Base-by-base conservation (phyloP, 2,329 filamentous ascomycete genomes). In the Clarireedia monteithiana region DNA sequence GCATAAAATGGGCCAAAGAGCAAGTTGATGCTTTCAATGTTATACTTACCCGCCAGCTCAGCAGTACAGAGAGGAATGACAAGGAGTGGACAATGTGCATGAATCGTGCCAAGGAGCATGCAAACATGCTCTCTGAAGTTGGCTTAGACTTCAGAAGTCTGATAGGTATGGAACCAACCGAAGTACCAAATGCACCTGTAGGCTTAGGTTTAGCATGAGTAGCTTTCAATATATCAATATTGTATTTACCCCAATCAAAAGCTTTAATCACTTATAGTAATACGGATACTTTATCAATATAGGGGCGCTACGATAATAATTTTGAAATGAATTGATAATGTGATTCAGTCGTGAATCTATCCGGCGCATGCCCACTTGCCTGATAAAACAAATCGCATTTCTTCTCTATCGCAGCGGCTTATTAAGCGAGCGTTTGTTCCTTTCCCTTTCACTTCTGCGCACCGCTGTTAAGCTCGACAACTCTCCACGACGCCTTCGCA, bases 1-100 rank as follows among this genome's bases (percentile, higher is more conserved):
- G 91, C 65, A 92, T 99, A 65, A 95, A 92, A 68, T 99, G 94
- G 94, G 91, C 91, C n/a, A 97, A 96, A 72, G 87, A 94, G 64
- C 85, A 95, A 68, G 84, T 97, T 1, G 91, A 96, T 64, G 84
- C 84, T 2, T 97, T 97, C 76, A 97, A 96, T 66, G 79, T 78
- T 47, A 84, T 94, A 50, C 76, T 99, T 39, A 83, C 80, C 38
- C 79, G 92, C 58, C 94, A 97, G 72, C 75, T 99, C 59, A 95
- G 90, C 72, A 91, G 88, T 68, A 88, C 94, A 2, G 86, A 95
- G 59, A 80, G 77, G 50, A 84, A 81, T n/a, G 86, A 86, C 14
- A 78, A 83, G 46, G 80, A 89, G 1, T 96, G 90, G 89, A 81
- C 80, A 53, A 81, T 88, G 66, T 97, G 94, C 72, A 84, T 96